phyloP scores from a whole-genome alignment of 2,329 filamentous ascomycete species.

The Cercospora zeina region DNA sequence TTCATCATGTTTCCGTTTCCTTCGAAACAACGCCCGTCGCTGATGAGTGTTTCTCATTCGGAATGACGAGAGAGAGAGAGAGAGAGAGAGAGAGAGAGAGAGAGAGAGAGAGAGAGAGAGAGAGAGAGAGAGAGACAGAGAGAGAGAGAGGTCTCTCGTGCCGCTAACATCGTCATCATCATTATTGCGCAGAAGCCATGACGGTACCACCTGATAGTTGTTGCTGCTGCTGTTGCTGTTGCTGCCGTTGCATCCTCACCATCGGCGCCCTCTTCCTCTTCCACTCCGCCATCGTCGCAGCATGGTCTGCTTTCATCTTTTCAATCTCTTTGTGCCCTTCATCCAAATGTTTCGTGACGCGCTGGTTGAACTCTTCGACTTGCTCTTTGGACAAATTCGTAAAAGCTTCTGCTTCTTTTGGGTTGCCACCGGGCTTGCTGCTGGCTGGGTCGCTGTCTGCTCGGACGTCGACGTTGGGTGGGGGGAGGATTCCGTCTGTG shows the following conservation, averaged over 20 bases:
- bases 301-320: constrained; percentile 77
- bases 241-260: constrained; percentile 5
- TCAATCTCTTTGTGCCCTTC: constrained; percentile 80
- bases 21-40: too few species aligned
- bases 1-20: too few species aligned
- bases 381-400: constrained; percentile 73
- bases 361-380: constrained; percentile 78
- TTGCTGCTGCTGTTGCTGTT: neutral
- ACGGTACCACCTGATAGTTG: neutral
- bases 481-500: constrained; percentile 82
- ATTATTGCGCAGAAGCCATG: neutral
- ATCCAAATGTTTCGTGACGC: constrained; percentile 70
- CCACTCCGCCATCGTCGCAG: constrained; percentile 72
- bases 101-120: too few species aligned
- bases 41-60: too few species aligned
- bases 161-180: neutral
- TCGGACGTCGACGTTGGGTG: constrained; percentile 44
- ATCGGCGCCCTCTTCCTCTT: constrained; percentile 65
- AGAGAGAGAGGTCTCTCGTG: neutral
- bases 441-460: constrained; percentile 26
- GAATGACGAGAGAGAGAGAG: too few species aligned
- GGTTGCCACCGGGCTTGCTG: constrained; percentile 51
- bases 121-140: too few species aligned
- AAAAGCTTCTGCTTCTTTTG: constrained; percentile 47
- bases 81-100: too few species aligned